phyloP scores from a whole-genome alignment of 345 rosid species.

The Populus tremula region DNA sequence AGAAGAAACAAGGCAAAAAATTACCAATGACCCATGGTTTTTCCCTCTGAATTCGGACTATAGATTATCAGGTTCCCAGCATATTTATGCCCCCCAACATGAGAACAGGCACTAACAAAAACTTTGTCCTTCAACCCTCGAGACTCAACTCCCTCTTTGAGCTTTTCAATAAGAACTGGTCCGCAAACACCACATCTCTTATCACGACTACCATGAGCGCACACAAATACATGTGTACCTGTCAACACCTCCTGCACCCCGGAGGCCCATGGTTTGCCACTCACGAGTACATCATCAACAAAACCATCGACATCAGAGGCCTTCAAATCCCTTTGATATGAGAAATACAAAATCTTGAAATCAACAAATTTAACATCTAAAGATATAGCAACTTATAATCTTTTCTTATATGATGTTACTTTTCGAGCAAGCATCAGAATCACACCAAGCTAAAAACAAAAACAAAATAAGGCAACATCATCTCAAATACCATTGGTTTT shows the following conservation, averaged over 20 bases:
- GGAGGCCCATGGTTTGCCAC: slow-evolving; percentile 72
- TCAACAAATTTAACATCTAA: neutral
- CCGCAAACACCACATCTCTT: slow-evolving; percentile 98
- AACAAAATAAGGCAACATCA: too few species aligned
- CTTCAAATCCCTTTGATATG: slow-evolving; percentile 51
- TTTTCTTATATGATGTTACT: neutral
- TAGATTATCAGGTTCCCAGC: slow-evolving; percentile 90
- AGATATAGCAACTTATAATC: too few species aligned
- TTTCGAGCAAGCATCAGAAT: neutral
- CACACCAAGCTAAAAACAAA: neutral
- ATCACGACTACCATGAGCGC: slow-evolving; percentile 90
- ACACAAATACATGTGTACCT: slow-evolving; percentile 81
- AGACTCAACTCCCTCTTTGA: slow-evolving; percentile 56
- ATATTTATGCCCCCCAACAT: slow-evolving; percentile 92
- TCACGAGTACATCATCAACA: slow-evolving; percentile 83
- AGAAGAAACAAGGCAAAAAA: slow-evolving; percentile 5
- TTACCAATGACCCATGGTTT: slow-evolving; percentile 74
- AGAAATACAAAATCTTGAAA: slow-evolving; percentile 8
- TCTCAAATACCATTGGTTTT: too few species aligned
- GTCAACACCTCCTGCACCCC: slow-evolving; percentile 50
- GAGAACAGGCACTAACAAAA: slow-evolving; percentile 75
- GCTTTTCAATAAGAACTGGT: slow-evolving; percentile 70
- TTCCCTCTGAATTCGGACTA: slow-evolving; percentile 63
- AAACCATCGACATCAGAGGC: slow-evolving; percentile 65
- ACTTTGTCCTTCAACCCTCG: slow-evolving; percentile 64